Evolutionary conservation across 2,329 filamentous ascomycete species (phyloP).

Genomic region (Chaetomium sp.): DNA sequence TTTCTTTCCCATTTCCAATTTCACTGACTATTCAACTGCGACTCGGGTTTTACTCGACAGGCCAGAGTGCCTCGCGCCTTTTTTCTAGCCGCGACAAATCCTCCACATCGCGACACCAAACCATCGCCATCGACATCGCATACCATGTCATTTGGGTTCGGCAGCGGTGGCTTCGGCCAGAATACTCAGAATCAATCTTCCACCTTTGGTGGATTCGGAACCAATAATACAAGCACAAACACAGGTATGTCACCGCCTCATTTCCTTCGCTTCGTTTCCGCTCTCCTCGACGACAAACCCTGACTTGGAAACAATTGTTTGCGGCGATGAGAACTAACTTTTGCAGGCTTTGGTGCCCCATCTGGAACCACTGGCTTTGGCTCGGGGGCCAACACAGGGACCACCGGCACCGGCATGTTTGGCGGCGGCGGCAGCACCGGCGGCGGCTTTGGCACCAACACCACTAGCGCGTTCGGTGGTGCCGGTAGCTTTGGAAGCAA

Average conservation of each 20-base stretch:
- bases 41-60: slow-evolving; percentile 17
- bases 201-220: slow-evolving; percentile 61
- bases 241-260: slow-evolving; percentile 54
- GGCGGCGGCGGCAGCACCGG: slow-evolving; percentile 39
- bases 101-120: slow-evolving; percentile 12
- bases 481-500: slow-evolving; percentile 44
- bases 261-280: slow-evolving; percentile 15
- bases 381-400: slow-evolving; percentile 43
- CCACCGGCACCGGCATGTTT: slow-evolving; percentile 49
- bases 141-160: slow-evolving; percentile 60
- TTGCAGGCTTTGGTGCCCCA: slow-evolving; percentile 43
- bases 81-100: slow-evolving; percentile 4
- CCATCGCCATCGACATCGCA: slow-evolving; percentile 15
- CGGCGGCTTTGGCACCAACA: slow-evolving; percentile 33
- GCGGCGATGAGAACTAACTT: slow-evolving; percentile 37
- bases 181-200: slow-evolving; percentile 52
- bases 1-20: background rate
- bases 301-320: background rate
- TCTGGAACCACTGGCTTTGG: slow-evolving; percentile 43
- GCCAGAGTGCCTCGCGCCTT: slow-evolving; percentile 25
- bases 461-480: slow-evolving; percentile 23
- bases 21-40: background rate
- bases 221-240: slow-evolving; percentile 46
- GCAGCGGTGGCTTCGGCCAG: slow-evolving; percentile 63
- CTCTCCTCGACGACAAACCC: slow-evolving; percentile 6